These are phyloP conservation scores for Macrocybe gigantea DNA, from an alignment of 768 basidiomycete genomes.

Conservation along the genomic window DNA sequence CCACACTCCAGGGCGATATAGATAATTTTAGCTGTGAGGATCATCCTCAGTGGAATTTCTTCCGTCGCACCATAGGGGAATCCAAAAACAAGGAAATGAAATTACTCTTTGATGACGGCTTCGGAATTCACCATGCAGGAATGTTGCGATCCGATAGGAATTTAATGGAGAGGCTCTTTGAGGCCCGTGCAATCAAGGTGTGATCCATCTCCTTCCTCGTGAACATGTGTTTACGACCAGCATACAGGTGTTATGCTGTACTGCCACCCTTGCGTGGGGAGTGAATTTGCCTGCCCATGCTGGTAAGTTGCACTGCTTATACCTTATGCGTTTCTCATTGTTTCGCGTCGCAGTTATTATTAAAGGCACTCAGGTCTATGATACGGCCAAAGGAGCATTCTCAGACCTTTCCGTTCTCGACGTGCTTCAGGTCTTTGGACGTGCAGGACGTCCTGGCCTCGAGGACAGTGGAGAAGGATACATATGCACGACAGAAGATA, in stretches of 20 bases:
- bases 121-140: constrained; percentile 98
- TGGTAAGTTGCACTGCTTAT: constrained; percentile 36
- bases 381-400: constrained; percentile 84
- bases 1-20: constrained; percentile 58
- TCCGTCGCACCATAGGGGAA: constrained; percentile 70
- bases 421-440: constrained; percentile 95
- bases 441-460: constrained; percentile 84
- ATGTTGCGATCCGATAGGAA: constrained; percentile 94
- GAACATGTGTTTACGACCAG: constrained; percentile 1
- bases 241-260: constrained; percentile 91
- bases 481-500: constrained; percentile 93
- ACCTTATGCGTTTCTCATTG: constrained; percentile 6
- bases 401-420: constrained; percentile 92
- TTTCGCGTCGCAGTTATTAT: constrained; percentile 60
- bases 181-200: constrained; percentile 88
- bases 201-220: background rate
- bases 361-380: constrained; percentile 97
- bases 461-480: constrained; percentile 95
- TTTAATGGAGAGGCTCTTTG: constrained; percentile 93
- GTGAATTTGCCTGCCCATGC: constrained; percentile 98
- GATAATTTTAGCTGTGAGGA: constrained; percentile 81
- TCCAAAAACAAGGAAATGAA: constrained; percentile 97
- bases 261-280: constrained; percentile 98
- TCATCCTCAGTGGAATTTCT: constrained; percentile 72
- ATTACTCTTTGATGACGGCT: constrained; percentile 83